Evolutionary conservation across 2,329 filamentous ascomycete genomes (phyloP), one percentile per base, ranked within the genome.

Genomic region (Pseudopyricularia cyperi): DNA sequence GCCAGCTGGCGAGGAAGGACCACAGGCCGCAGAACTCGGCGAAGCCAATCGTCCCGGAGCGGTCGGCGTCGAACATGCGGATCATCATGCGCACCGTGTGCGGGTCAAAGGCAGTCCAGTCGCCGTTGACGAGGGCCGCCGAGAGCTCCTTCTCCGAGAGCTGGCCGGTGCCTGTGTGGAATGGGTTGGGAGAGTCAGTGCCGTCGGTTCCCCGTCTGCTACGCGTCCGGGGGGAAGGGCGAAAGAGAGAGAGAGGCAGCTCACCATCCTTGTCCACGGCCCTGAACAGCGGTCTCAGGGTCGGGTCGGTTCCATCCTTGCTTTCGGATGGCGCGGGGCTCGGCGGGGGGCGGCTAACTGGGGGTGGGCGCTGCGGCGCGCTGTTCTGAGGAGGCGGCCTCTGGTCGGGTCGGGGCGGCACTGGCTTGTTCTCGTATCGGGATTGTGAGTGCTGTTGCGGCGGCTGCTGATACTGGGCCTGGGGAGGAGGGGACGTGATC

Each of bases 71-170:
- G 70, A 98, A 98, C 93, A 98, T 97, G 64, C 90, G 86, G 59
- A 98, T 96, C 90, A 98, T 96, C 88, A 97, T 95, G 63, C 85
- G 85, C 57, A 97, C 90, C 1, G 93, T 98, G 61, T 95, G 87
- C 4, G 83, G 77, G 68, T 98, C 90, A 66, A 98, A 98, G 4
- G 89, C 61, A 1, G 88, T 88, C 80, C 88, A 96, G 74, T 98
- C 93, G 52, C 90, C 91, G 64, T 98, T 98, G 54, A 97, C 90
- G 6, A 98, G 81, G 19, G 93, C 93, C 1, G 87, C 84, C 9
- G 87, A 85, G 42, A 98, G 82, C 67, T 97, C 91, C 50, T 76
- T 76, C 68, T 95, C 90, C 2, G 86, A 89, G 47, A 98, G 77
- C 57, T 89, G 82, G 19, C 91, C 90, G 50, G 79, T 89, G 52